phyloP scores from a whole-genome alignment of 1,139 yeast genomes.

The Saccharomycopsis hybrid region DNA sequence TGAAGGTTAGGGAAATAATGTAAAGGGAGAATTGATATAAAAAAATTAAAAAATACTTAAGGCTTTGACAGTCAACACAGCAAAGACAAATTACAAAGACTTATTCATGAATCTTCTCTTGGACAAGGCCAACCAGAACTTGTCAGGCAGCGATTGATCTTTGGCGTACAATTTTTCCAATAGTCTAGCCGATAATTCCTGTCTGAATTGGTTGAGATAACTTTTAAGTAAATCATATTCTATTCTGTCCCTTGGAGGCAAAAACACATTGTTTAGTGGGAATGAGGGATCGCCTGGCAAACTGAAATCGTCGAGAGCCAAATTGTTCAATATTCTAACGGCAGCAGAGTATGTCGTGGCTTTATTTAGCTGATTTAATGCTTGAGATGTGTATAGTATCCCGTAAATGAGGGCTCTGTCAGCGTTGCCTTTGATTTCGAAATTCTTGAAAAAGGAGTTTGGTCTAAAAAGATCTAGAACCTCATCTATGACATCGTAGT shows the following conservation, averaged over 20 bases:
- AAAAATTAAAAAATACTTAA: too few species aligned
- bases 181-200: slow-evolving; percentile 80
- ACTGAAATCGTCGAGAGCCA: slow-evolving; percentile 81
- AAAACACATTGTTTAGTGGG: slow-evolving; percentile 79
- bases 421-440: slow-evolving; percentile 93
- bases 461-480: slow-evolving; percentile 87
- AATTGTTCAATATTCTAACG: slow-evolving; percentile 62
- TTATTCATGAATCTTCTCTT: slow-evolving; percentile 94
- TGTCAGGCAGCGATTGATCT: slow-evolving; percentile 50
- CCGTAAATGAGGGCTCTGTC: slow-evolving; percentile 95
- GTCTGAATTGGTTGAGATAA: slow-evolving; percentile 88
- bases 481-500: slow-evolving; percentile 90
- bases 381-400: slow-evolving; percentile 82
- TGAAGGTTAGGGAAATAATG: too few species aligned
- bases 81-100: slow-evolving; percentile 30
- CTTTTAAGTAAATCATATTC: slow-evolving; percentile 76
- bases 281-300: slow-evolving; percentile 95
- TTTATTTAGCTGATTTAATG: slow-evolving; percentile 56
- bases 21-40: too few species aligned
- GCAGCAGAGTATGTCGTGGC: slow-evolving; percentile 57
- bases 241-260: slow-evolving; percentile 62
- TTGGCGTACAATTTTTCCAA: slow-evolving; percentile 65
- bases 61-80: too few species aligned
- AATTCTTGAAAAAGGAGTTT: slow-evolving; percentile 91
- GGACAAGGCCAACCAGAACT: slow-evolving; percentile 94